Conservation (phyloP, 257 asterid genomes). For the Jasminum sambac region DNA sequence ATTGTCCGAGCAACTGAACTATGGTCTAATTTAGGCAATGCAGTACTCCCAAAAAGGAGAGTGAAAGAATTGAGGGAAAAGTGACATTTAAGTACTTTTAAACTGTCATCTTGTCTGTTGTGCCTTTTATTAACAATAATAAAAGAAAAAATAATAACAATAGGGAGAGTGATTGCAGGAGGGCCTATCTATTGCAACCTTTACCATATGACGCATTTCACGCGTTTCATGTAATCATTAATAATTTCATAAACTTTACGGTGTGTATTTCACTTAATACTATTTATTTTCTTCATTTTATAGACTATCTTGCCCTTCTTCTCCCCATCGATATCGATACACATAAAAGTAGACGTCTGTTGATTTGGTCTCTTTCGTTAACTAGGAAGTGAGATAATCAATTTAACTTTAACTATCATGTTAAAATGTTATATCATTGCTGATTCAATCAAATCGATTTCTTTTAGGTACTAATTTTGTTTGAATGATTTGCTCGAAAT, state of each 20-base stretch:
- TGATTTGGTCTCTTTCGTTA: not conserved
- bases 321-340: too few species aligned
- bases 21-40: not conserved
- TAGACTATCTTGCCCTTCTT: not conserved
- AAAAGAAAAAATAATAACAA: too few species aligned
- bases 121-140: conserved; percentile 2
- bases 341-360: not conserved
- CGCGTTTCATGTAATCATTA: conserved; percentile 25
- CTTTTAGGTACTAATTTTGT: too few species aligned
- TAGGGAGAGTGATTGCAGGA: not conserved
- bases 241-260: not conserved
- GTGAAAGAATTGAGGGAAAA: not conserved
- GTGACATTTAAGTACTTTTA: not conserved
- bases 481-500: too few species aligned
- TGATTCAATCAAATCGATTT: too few species aligned
- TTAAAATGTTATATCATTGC: not conserved
- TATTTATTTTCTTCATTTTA: too few species aligned
- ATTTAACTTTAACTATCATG: not conserved
- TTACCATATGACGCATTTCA: conserved; percentile 21
- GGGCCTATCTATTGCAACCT: conserved; percentile 15
- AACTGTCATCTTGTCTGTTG: too few species aligned
- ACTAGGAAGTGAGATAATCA: not conserved
- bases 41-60: conserved; percentile 1
- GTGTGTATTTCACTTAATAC: too few species aligned
- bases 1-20: not conserved